Evolutionary conservation across 495 filamentous ascomycete genomes (phyloP).

Genomic region (Choiromyces venosus): DNA sequence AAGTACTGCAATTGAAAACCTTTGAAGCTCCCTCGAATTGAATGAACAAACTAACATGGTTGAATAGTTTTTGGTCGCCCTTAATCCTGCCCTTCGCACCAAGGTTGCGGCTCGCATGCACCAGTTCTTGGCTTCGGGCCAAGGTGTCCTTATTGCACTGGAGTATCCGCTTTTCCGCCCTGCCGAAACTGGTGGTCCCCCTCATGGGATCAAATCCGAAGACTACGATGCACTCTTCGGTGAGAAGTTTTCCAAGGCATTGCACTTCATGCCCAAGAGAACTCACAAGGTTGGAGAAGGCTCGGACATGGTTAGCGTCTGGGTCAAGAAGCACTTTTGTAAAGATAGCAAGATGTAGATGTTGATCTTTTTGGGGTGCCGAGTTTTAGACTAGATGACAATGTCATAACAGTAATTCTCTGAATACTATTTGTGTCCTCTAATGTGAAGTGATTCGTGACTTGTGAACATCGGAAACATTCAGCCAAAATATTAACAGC

Average conservation of each 20-base stretch:
- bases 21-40: background rate
- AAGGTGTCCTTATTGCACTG: constrained; percentile 46
- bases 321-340: constrained; percentile 36
- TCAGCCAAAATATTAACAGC: no score
- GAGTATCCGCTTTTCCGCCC: constrained; percentile 48
- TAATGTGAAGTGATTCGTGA: no score
- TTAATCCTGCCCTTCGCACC: constrained; percentile 43
- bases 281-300: constrained; percentile 63
- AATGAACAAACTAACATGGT: background rate
- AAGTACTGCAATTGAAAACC: constrained; percentile 37
- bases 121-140: constrained; percentile 34
- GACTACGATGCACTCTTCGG: constrained; percentile 48
- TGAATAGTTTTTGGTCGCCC: constrained; percentile 46
- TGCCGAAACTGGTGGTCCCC: constrained; percentile 43
- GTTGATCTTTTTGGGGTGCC: background rate
- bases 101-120: constrained; percentile 45
- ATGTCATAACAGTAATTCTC: no score
- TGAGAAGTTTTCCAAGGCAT: constrained; percentile 51
- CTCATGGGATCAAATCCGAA: constrained; percentile 44
- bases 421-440: no score
- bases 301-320: constrained; percentile 57
- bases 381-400: no score
- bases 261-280: constrained; percentile 59
- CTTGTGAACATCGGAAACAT: no score
- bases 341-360: constrained; percentile 1